Evolutionary conservation across 768 basidiomycete genomes (phyloP), one percentile per base, ranked within the genome.

Genomic region (Amanita rimosa): DNA sequence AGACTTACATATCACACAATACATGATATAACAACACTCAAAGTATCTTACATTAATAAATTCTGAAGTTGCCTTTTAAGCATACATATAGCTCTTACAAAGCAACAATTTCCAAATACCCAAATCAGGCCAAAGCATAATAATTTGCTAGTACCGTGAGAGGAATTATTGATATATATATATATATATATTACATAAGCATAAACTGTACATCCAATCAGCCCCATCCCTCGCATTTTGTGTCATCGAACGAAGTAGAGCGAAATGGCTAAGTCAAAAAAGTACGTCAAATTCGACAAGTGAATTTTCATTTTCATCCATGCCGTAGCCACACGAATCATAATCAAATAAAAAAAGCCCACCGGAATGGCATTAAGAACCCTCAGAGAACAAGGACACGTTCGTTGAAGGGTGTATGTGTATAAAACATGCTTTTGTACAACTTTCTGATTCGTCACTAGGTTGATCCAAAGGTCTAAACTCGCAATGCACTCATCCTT

Each of bases 181-280:
- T 24, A 24, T 24, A 24, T 24, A 24, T 26, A 6, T 26, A 26
- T 26, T 36, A 34, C 22, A 14, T 46, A 34, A 36, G 13, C 44
- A 31, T 29, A 27, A 44, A 54, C 70, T 74, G 52, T 67, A 70
- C 58, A 72, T 66, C 64, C 62, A 54, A 53, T 59, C 60, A 70
- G 70, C 67, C 67, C 67, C 69, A 24, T 24, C 68, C 68, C 66
- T 68, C 70, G 66, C 59, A 52, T 19, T 26, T 26, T 27, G 46
- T 50, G 34, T 50, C 45, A 8, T 46, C 33, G 4, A 11, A 21
- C 29, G 29, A 1, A 19, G 40, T 47, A 62, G 61, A 57, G 64
- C 56, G 60, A 64, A 58, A 97, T 96, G 92, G 83, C 93, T 78
- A 96, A 98, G 73, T 98, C 95, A 55, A 97, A 97, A 78, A 97